Base-by-base conservation (phyloP, 352 stramenopile species). In the Phytophthora kernoviae region DNA sequence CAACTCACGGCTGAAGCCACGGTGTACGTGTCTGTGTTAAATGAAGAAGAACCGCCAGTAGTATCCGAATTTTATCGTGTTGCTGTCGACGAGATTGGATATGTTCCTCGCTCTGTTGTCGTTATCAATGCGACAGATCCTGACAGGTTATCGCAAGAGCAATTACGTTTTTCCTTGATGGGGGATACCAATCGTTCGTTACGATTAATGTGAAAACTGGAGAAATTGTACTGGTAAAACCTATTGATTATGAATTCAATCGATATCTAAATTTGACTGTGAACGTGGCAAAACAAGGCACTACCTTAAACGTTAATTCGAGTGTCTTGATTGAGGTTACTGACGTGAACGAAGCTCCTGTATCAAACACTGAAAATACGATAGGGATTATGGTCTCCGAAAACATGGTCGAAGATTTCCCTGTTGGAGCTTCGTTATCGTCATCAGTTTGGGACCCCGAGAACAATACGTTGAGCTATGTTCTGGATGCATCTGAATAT, bases 401-500 rank as follows among this genome's bases (percentile, higher is more conserved):
- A 53, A 72, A 72, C 49, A 51, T 58, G 51, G 15, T 17, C 12
- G 11, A 26, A 0, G 65, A 52, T 6, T 24, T 54, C 1, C 39
- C 56, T 6, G 48, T 86, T 33, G 79, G 79, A 14, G 36, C 58
- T 11, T 17, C 60, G 5, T 15, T 88, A 20, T 61, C 52, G n/a
- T 34, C 43, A 1, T 64, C 53, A 32, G 50, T 79, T 2, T 88
- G 76, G 76, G 79, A 86, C 36, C 79, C 79, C 7, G 79, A 88
- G 42, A 88, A 86, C 43, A 65, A 84, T 39, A 78, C 60, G 3
- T 17, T 86, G 0, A 65, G 46, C 15, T 88, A 78, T 21, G 42
- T 71, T 14, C 46, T 88, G 12, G 65, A 82, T 11, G 30, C 68
- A 5, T 86, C 79, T 0, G 59, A 75, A 17, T 72, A 73, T 44